Evolutionary conservation across 2,329 filamentous ascomycete species (phyloP), one percentile per base, ranked within the genome.

Genomic region (Massarina eburnea): DNA sequence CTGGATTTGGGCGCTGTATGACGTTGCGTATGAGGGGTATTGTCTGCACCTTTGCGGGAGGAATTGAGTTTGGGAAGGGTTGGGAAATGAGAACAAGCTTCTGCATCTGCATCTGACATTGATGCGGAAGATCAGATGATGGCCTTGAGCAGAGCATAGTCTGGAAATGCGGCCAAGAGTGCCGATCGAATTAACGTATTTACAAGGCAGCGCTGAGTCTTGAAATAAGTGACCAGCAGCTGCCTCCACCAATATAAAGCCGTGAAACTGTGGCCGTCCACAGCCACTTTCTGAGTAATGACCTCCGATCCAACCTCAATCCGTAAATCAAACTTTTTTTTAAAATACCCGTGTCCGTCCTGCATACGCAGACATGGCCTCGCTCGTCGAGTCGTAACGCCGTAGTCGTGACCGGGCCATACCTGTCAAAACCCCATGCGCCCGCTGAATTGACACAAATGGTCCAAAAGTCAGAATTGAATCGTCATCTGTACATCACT

Each of bases 261-360:
- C 12, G 14, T 42, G 30, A 42, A 42, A 34, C 32, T 14, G 20
- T 42, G 39, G 27, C 39, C 20, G n/a, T 34, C 14, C 5, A 20
- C 14, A 40, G 39, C 38, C 48, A 45, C 10, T 10, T 43, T 24
- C 29, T 18, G 39, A 26, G 18, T 26, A 21, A 39, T 36, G 18
- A 19, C 15, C 41, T 8, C 24, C n/a, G 21, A 34, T 17, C 22
- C n/a, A 27, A 34, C 20, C 22, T 18, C 20, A 27, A 26, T 32
- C 15, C 34, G 33, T 19, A 35, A 10, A 45, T 33, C 34, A 46
- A 17, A 54, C 32, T 61, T 62, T 55, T 66, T 67, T 67, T 64
- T 19, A 52, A 33, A 54, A 57, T 57, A 45, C 48, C 51, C 45
- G 55, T 54, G 19, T 38, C 14, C 45, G 46, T 39, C n/a, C n/a